These are phyloP conservation scores for Zizania palustris DNA, from an alignment of 202 grass and related monocot species.

Conservation along the genomic window DNA sequence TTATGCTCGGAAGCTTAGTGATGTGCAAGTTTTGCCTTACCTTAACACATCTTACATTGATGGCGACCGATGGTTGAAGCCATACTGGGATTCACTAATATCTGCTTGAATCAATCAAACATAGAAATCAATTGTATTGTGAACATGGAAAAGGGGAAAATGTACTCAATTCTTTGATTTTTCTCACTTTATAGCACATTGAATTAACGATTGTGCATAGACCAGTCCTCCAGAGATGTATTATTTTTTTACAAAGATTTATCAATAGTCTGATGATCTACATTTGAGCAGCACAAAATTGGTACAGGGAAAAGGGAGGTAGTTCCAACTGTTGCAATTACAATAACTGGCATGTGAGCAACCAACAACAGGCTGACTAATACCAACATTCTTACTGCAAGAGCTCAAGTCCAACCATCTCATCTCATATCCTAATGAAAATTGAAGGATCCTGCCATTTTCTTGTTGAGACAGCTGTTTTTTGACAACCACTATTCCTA, in stretches of 20 bases:
- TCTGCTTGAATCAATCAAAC: constrained; percentile 35
- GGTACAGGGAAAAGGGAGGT: not conserved
- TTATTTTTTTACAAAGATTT: constrained; percentile 44
- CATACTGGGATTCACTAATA: constrained; percentile 59
- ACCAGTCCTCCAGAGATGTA: constrained; percentile 29
- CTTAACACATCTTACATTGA: constrained; percentile 72
- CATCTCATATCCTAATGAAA: constrained; percentile 27
- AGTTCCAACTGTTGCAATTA: constrained; percentile 16
- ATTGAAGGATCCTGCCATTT: constrained; percentile 26
- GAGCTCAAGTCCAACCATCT: constrained; percentile 24
- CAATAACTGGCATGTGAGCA: constrained; percentile 1
- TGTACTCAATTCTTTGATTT: constrained; percentile 15
- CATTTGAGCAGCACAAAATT: constrained; percentile 44
- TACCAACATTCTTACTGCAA: constrained; percentile 52
- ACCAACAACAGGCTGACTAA: constrained; percentile 40
- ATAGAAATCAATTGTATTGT: not conserved
- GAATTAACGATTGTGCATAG: constrained; percentile 34
- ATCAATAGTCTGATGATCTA: constrained; percentile 38
- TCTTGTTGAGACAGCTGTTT: constrained; percentile 31
- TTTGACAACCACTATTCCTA: constrained; percentile 29
- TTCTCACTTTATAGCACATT: not conserved
- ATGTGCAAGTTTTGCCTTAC: constrained; percentile 69
- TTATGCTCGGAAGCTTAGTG: constrained; percentile 64
- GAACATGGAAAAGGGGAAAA: constrained; percentile 30
- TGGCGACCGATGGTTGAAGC: constrained; percentile 76